phyloP scores from a whole-genome alignment of 2,329 filamentous ascomycete genomes.

The Monilinia vaccinii-corymbosi region DNA sequence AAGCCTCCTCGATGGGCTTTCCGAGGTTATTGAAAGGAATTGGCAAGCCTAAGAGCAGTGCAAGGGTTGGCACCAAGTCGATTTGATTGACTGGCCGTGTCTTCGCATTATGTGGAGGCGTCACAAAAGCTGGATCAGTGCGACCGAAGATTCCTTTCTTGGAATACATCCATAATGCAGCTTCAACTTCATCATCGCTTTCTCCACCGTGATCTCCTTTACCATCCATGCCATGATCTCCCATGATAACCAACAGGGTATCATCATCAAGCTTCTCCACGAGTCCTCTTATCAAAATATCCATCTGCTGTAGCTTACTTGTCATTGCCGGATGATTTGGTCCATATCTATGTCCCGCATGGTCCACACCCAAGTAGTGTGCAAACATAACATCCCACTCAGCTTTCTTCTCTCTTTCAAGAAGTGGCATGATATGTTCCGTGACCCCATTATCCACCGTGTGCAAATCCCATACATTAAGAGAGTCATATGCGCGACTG shows the following conservation, averaged over 20 bases:
- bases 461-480: slow-evolving; percentile 97
- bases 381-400: slow-evolving; percentile 94
- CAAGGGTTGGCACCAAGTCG: slow-evolving; percentile 86
- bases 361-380: slow-evolving; percentile 90
- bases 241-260: slow-evolving; percentile 90
- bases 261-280: slow-evolving; percentile 67
- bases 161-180: slow-evolving; percentile 97
- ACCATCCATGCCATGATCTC: slow-evolving; percentile 96
- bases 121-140: slow-evolving; percentile 47
- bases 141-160: slow-evolving; percentile 79
- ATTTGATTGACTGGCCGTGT: slow-evolving; percentile 74
- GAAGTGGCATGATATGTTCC: slow-evolving; percentile 78
- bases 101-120: slow-evolving; percentile 64
- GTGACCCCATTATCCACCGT: slow-evolving; percentile 94
- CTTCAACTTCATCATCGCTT: slow-evolving; percentile 90
- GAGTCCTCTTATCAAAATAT: slow-evolving; percentile 65
- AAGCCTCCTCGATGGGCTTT: slow-evolving; percentile 87
- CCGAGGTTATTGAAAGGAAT: slow-evolving; percentile 96
- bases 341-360: slow-evolving; percentile 92
- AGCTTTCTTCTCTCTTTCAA: slow-evolving; percentile 53
- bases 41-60: slow-evolving; percentile 78
- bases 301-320: slow-evolving; percentile 86
- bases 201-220: slow-evolving; percentile 99
- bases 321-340: slow-evolving; percentile 89
- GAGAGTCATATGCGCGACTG: slow-evolving; percentile 86